Percentiles rank a stretch among this genome's conserved stretches.
These are phyloP conservation scores for Fusarium keratoplasticum DNA, from an alignment of 2,329 filamentous ascomycete genomes.

Conservation along the genomic window DNA sequence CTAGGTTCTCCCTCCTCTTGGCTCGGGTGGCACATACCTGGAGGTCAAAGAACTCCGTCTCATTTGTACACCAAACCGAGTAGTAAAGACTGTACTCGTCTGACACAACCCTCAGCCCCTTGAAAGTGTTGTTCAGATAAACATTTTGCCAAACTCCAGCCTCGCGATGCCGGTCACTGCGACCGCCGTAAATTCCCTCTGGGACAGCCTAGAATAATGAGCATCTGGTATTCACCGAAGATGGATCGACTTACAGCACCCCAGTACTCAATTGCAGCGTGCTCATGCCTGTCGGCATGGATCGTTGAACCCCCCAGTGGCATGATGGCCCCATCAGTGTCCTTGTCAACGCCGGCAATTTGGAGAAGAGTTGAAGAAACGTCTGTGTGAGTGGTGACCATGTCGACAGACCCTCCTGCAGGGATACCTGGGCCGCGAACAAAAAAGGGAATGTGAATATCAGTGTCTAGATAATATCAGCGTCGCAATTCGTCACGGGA, in stretches of 20 bases:
- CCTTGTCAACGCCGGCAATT: not conserved
- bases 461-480: conserved; percentile 51
- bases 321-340: not conserved
- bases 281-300: not conserved
- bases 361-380: conserved; percentile 65
- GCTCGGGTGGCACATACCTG: not conserved
- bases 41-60: not conserved
- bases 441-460: conserved; percentile 64
- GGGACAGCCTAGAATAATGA: not conserved
- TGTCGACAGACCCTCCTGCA: conserved; percentile 48
- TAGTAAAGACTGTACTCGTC: not conserved
- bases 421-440: conserved; percentile 61
- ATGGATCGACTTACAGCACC: not conserved
- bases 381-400: conserved; percentile 64
- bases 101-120: not conserved
- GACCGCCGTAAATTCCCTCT: not conserved
- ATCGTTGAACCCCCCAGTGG: not conserved
- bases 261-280: not conserved
- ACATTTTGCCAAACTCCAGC: not conserved
- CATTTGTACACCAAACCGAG: not conserved
- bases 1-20: too few species aligned
- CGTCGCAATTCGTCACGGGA: not conserved
- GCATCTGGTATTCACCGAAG: not conserved
- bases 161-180: not conserved
- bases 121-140: not conserved